Evolutionary conservation across 2,329 filamentous ascomycete species (phyloP).

Genomic region (Corniculantispora saksenae): DNA sequence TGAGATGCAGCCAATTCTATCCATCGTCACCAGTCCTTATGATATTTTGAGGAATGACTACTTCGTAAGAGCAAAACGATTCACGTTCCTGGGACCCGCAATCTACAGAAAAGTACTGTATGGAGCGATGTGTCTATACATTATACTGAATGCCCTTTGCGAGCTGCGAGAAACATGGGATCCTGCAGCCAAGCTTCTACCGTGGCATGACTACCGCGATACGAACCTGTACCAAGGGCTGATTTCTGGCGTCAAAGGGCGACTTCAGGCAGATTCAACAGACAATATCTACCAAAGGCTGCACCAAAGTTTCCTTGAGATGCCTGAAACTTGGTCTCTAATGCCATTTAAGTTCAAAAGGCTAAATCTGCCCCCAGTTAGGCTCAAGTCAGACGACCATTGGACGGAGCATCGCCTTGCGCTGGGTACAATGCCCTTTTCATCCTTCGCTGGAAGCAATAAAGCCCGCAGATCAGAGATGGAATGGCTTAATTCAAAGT

Average conservation of each 20-base stretch:
- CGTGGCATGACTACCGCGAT: not conserved
- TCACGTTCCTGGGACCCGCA: too few relatives aligned
- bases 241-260: not conserved
- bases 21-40: not conserved
- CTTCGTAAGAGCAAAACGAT: too few relatives aligned
- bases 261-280: not conserved
- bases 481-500: not conserved
- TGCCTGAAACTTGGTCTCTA: not conserved
- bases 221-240: not conserved
- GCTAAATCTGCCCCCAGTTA: not conserved
- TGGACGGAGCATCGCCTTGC: not conserved
- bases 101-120: not conserved
- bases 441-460: not conserved
- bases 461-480: not conserved
- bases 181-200: not conserved
- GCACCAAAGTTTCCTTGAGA: not conserved
- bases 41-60: not conserved
- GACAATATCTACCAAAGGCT: not conserved
- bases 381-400: not conserved
- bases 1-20: not conserved
- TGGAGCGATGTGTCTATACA: not conserved
- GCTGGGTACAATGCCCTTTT: not conserved
- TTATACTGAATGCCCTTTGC: not conserved
- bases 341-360: not conserved
- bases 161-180: not conserved